A percentile compares a stretch with the other conserved stretches of the same genome.
phyloP scores from a whole-genome alignment of 2,329 filamentous ascomycete species.

The Phyllosticta citriasiana region DNA sequence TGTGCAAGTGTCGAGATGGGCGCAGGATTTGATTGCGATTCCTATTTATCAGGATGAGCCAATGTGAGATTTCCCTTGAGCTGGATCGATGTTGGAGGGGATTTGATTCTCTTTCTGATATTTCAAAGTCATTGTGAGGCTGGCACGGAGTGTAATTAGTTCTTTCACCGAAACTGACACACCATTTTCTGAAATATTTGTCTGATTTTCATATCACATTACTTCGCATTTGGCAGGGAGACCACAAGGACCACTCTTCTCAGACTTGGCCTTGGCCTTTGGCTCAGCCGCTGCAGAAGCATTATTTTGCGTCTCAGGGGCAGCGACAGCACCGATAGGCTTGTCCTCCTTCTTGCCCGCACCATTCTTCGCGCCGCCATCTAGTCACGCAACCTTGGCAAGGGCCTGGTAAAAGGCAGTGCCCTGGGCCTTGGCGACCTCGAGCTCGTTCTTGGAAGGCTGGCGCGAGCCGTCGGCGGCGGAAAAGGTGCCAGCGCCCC shows the following conservation, averaged over 20 bases:
- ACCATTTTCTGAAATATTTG: not conserved
- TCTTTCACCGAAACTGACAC: not conserved
- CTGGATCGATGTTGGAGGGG: no score
- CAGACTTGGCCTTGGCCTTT: slow-evolving; percentile 33
- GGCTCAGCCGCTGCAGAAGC: slow-evolving; percentile 20
- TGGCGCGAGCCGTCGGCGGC: slow-evolving; percentile 71
- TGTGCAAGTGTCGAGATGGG: no score
- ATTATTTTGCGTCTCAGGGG: slow-evolving; percentile 14
- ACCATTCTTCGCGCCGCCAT: slow-evolving; percentile 38
- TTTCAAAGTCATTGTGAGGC: not conserved
- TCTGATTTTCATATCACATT: slow-evolving; percentile 34
- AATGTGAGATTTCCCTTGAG: no score
- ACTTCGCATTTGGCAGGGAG: slow-evolving; percentile 66
- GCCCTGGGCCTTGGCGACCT: slow-evolving; percentile 74
- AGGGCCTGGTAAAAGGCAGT: slow-evolving; percentile 72
- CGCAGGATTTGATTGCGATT: no score
- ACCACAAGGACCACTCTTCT: slow-evolving; percentile 64
- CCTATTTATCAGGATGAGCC: no score
- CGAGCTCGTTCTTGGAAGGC: slow-evolving; percentile 64
- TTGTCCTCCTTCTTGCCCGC: slow-evolving; percentile 13
- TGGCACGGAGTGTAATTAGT: not conserved
- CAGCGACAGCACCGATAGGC: slow-evolving; percentile 15
- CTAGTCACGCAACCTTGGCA: slow-evolving; percentile 70
- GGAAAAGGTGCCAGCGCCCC: slow-evolving; percentile 90
- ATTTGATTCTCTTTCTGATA: no score